These are phyloP conservation scores for Ophiostoma perfectum DNA, from an alignment of 2,329 filamentous ascomycete genomes.

Conservation along the genomic window DNA sequence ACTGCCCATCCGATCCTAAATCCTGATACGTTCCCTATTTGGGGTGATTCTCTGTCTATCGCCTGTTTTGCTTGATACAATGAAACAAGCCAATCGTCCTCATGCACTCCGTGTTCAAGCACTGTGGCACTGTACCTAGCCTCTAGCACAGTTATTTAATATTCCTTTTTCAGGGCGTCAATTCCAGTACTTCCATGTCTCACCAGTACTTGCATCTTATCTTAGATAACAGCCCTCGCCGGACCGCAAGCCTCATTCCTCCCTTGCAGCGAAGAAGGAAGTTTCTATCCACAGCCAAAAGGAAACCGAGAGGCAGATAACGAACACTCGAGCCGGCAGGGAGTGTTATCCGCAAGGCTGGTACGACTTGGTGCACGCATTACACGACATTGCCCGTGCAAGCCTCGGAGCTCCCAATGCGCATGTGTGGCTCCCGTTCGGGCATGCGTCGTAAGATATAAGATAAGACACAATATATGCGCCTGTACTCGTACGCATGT, in stretches of 20 bases:
- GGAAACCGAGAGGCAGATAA: neutral
- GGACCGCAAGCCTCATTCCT: constrained; percentile 1
- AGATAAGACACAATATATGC: no score
- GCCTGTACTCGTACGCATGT: no score
- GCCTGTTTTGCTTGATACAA: neutral
- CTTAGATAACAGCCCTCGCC: neutral
- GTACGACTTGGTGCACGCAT: neutral
- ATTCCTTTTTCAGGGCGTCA: neutral
- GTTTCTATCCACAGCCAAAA: neutral
- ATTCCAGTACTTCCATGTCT: neutral
- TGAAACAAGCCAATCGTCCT: neutral
- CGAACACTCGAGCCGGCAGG: neutral
- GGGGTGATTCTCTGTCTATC: neutral
- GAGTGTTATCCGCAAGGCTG: neutral
- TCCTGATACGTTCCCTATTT: neutral
- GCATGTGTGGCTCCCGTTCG: neutral
- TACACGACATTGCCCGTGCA: neutral
- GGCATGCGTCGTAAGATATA: no score
- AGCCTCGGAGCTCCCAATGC: neutral
- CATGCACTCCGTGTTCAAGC: neutral
- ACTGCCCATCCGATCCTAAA: neutral
- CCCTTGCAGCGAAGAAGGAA: neutral
- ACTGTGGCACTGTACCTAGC: neutral
- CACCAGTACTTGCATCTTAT: neutral
- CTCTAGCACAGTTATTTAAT: no score